Evolutionary conservation across 2,329 filamentous ascomycete species (phyloP).

Genomic region (Ambrosiella cleistominuta): DNA sequence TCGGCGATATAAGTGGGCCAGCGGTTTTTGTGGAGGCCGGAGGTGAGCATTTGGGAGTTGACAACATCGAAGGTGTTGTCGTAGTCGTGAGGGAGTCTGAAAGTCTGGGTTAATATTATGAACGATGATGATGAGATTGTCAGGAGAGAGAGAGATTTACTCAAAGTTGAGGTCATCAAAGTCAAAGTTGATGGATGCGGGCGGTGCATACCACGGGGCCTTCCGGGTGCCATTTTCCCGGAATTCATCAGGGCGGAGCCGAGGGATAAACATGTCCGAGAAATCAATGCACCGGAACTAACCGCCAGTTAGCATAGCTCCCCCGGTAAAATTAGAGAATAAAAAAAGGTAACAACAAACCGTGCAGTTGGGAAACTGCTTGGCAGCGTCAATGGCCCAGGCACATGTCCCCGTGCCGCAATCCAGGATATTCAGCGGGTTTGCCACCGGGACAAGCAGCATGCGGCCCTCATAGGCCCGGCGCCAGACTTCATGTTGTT

Average conservation of each 20-base stretch:
- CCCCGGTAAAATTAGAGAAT: not conserved
- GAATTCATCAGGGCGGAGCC: not conserved
- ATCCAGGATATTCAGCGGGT: conserved; percentile 5
- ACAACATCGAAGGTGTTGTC: conserved; percentile 61
- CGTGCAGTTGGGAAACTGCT: conserved; percentile 1
- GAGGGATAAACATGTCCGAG: not conserved
- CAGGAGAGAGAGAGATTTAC: conserved; percentile 22
- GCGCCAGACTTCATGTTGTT: conserved; percentile 4
- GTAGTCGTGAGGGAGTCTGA: conserved; percentile 41
- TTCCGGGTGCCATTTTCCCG: not conserved
- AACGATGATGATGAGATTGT: not conserved
- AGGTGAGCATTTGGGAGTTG: conserved; percentile 56
- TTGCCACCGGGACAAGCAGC: not conserved
- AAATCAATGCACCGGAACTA: conserved; percentile 7
- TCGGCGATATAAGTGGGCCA: conserved; percentile 66
- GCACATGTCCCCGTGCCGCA: conserved; percentile 9
- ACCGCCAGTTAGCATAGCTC: not conserved
- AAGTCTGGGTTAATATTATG: not conserved
- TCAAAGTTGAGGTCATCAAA: conserved; percentile 54
- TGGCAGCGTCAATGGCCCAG: conserved; percentile 1
- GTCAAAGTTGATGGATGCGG: conserved; percentile 52
- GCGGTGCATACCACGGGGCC: conserved; percentile 29
- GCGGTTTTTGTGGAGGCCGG: conserved; percentile 52
- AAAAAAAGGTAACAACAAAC: not conserved
- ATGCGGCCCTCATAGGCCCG: conserved; percentile 2